A percentile compares a stretch with the other conserved stretches of the same genome.
These are phyloP conservation scores for Tuber microsphaerosporum DNA, from an alignment of 495 filamentous ascomycete genomes.

Conservation along the genomic window DNA sequence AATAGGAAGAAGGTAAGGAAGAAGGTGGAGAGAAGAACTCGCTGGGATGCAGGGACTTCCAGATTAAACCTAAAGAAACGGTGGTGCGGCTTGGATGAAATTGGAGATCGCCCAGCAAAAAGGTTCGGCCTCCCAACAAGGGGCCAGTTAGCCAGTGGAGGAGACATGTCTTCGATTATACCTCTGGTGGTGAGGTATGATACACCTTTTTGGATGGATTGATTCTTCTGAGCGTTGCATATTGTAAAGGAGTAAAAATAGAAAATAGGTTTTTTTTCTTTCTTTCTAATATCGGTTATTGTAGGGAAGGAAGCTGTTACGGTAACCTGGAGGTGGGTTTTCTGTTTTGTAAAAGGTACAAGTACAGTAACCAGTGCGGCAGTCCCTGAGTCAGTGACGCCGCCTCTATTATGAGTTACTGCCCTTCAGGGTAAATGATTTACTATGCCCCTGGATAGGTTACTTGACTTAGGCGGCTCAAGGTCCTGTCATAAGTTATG, in stretches of 20 bases:
- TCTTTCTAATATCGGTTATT: neutral
- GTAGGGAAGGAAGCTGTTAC: neutral
- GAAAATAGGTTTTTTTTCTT: neutral
- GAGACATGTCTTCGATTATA: neutral
- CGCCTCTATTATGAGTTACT: neutral
- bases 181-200: neutral
- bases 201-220: neutral
- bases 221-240: neutral
- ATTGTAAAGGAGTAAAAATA: neutral
- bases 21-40: neutral
- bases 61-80: constrained; percentile 12
- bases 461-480: neutral
- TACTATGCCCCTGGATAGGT: constrained; percentile 1
- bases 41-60: neutral
- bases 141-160: neutral
- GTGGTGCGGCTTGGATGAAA: constrained; percentile 13
- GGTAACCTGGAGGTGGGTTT: neutral
- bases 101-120: constrained; percentile 10
- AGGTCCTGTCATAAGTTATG: neutral
- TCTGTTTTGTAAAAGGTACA: neutral
- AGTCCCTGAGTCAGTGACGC: constrained; percentile 3
- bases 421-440: neutral
- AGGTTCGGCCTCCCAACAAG: neutral
- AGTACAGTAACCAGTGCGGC: neutral
- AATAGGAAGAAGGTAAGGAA: constrained; percentile 1